Evolutionary conservation across 345 rosid genomes (phyloP), one percentile per base, ranked within the genome.

Genomic region (Gossypium australe): DNA sequence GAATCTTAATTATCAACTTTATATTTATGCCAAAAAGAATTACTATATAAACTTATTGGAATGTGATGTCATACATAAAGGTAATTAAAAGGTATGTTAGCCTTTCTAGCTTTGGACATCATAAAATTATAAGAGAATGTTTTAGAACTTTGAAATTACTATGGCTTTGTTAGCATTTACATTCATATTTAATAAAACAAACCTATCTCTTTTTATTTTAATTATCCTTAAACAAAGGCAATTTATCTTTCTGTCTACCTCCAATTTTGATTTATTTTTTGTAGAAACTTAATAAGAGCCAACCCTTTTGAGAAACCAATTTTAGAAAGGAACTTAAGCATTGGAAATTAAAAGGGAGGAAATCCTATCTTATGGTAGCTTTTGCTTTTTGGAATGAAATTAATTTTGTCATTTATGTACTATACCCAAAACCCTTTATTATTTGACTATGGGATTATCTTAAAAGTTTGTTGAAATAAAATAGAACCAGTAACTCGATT

Each of bases 41-140:
- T 56, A 8, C 60, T 18, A 7, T 56, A 27, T 24, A 1, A 29
- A 20, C 3, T 18, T 73, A 48, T 60, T 60, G 76, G 68, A 60
- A 73, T 25, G 67, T 60, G 76, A 73, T 45, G 58, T 73, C 68
- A 73, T 24, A 25, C 38, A 60, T 43, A 73, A 72, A 62, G 57
- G 71, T 47, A 48, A 47, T 67, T 73, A 47, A 60, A 60, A 47
- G 57, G 25, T 4, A 27, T 29, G 5, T 27, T 17, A 24, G 10
- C 22, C 47, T 70, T 70, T 70, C n/a, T 2, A 55, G 24, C 20
- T 18, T 55, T n/a, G n/a, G 58, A 53, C 58, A 53, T 53, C 58
- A n/a, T 17, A n/a, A 53, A n/a, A 17, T 34, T 34, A 34, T 53
- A 53, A 53, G 22, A 3, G 20, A 17, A 53, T 53, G n/a, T 18